Base-by-base conservation (phyloP, 768 basidiomycete genomes). In the Calocybe cyanea region DNA sequence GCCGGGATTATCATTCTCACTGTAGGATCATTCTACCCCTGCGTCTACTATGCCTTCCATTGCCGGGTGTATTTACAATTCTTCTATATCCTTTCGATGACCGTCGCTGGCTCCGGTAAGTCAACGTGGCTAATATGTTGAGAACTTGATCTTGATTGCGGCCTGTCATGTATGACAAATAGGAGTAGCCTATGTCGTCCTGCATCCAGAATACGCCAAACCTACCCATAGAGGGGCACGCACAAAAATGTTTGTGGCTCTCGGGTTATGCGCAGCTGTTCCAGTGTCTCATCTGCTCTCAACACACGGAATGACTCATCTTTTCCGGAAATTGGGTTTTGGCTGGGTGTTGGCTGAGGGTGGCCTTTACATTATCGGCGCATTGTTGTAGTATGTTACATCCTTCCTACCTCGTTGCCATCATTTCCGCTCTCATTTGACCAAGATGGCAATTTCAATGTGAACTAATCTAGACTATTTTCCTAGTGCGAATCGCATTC, bases 1-100 rank as follows among this genome's bases (percentile, higher is more conserved):
- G 67, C 86, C 21, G 92, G 92, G 9, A 95, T 95, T 52, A 76
- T 85, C 39, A 74, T 82, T 24, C 73, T 90, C 45, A 88, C 71
- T 33, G 81, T 87, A 35, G 92, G 91, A 19, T 91, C 88, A 25
- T 85, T 84, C 62, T 80, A 80, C 53, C 86, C 91, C 5, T 78
- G 73, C 51, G 67, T 93, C 32, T 86, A 85, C 58, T 92, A 90
- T 59, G 84, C 78, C 2, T 89, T 88, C 63, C 86, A 76, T 65
- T 88, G 86, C 57, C 70, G 84, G 23, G 69, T 75, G 7, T 56
- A 64, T 31, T 67, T 70, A 41, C 80, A 79, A 59, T 44, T 63
- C n/a, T 61, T 80, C 24, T 87, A 88, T 60, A 65, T 84, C 18
- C 50, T 68, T 15, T 52, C 64, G 9, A 80, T 86, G 40, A 68